Conservation (phyloP, 306 rosid genomes). For the Prunus dulcis region DNA sequence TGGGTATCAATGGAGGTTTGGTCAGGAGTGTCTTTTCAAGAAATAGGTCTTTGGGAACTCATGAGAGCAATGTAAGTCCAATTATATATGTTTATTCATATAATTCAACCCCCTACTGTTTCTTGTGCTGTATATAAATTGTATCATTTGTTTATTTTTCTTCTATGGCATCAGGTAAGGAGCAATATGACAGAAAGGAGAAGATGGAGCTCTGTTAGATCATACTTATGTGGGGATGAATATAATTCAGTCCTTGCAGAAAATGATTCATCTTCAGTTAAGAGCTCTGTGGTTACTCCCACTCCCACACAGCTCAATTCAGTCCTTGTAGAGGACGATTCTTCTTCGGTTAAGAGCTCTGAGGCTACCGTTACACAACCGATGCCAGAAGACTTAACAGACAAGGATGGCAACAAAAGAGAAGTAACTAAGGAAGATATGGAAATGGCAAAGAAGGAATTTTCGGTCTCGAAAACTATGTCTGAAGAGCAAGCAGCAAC, state of each 20-base stretch:
- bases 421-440: slow-evolving; percentile 51
- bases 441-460: slow-evolving; percentile 3
- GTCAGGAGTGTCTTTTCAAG: slow-evolving; percentile 76
- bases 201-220: slow-evolving; percentile 74
- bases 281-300: slow-evolving; percentile 51
- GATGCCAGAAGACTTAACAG: slow-evolving; percentile 24
- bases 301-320: slow-evolving; percentile 46
- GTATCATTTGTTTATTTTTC: not conserved
- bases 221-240: slow-evolving; percentile 89
- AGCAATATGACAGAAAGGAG: slow-evolving; percentile 52
- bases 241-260: slow-evolving; percentile 67
- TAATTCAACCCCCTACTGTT: not conserved
- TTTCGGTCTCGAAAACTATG: slow-evolving; percentile 26
- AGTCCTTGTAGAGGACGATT: slow-evolving; percentile 62
- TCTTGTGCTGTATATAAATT: not conserved
- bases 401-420: slow-evolving; percentile 27
- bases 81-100: not conserved
- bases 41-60: slow-evolving; percentile 42
- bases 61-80: slow-evolving; percentile 62
- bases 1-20: slow-evolving; percentile 85
- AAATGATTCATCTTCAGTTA: slow-evolving; percentile 66
- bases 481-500: slow-evolving; percentile 64
- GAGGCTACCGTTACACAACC: slow-evolving; percentile 61
- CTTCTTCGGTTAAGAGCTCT: slow-evolving; percentile 58
- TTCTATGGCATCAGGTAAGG: slow-evolving; percentile 39